A percentile compares a stretch with the other conserved stretches of the same genome.
Evolutionary conservation across 2,329 filamentous ascomycete species (phyloP).

Genomic region (Chaetomiaceae sp.): DNA sequence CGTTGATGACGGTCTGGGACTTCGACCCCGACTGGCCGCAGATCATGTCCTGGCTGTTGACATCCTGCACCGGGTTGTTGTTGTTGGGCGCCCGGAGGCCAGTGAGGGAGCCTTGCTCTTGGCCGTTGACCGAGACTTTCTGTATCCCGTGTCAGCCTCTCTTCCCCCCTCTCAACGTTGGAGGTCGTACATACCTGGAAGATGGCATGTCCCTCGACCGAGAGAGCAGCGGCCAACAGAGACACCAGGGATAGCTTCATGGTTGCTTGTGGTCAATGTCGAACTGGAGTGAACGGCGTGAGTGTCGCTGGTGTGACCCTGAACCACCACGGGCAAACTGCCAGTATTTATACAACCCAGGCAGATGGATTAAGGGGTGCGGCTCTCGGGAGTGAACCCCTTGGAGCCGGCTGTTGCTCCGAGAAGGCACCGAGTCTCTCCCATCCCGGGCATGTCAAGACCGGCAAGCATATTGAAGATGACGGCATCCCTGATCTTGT

Average conservation of each 20-base stretch:
- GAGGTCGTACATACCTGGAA: conserved; percentile 35
- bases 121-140: conserved; percentile 44
- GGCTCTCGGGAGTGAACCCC: conserved; percentile 4
- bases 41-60: conserved; percentile 44
- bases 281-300: neutral
- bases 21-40: conserved; percentile 43
- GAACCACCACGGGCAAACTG: neutral
- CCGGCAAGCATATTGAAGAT: conserved; percentile 23
- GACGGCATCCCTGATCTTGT: conserved; percentile 21
- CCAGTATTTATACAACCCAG: conserved; percentile 16
- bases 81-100: conserved; percentile 45
- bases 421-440: conserved; percentile 23
- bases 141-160: conserved; percentile 14
- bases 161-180: neutral
- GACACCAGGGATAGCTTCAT: conserved; percentile 37
- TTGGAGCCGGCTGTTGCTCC: conserved; percentile 18
- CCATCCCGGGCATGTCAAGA: conserved; percentile 22
- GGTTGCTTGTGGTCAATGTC: conserved; percentile 14
- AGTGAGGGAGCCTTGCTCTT: conserved; percentile 38
- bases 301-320: conserved; percentile 7
- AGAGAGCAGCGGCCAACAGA: conserved; percentile 32
- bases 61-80: conserved; percentile 51
- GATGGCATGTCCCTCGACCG: conserved; percentile 39
- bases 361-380: neutral
- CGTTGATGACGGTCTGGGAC: conserved; percentile 41